Conservation (phyloP, 2,329 filamentous ascomycete species). For the Coniochaeta sp. region DNA sequence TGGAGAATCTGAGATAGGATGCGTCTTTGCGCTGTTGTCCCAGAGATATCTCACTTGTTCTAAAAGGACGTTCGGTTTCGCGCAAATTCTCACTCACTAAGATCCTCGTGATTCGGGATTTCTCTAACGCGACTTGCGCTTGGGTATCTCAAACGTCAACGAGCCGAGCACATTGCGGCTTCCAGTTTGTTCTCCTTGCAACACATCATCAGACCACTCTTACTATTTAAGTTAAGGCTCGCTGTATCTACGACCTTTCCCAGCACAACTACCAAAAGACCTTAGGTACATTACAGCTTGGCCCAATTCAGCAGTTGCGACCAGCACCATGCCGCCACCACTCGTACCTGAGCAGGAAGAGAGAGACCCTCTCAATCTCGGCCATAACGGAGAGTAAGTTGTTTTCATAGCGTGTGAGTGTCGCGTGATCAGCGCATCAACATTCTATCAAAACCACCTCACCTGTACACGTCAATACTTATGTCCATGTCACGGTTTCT, state of each 20-base stretch:
- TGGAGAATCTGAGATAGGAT: background rate
- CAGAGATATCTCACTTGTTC: no score
- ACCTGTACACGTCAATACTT: no score
- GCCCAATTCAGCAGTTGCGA: background rate
- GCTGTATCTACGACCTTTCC: background rate
- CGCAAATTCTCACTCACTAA: background rate
- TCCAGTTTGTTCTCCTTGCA: no score
- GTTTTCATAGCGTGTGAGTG: background rate
- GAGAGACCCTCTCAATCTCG: background rate
- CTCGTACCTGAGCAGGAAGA: background rate
- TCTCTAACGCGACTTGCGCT: background rate
- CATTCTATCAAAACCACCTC: background rate
- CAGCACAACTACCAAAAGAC: no score
- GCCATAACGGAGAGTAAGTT: background rate
- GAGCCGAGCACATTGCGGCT: background rate
- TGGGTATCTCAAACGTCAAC: background rate
- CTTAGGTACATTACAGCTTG: no score
- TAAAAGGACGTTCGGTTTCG: background rate
- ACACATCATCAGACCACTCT: no score
- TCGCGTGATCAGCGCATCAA: background rate
- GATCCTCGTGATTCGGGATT: background rate
- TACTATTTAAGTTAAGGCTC: background rate
- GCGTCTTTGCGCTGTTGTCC: background rate
- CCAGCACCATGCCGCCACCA: background rate
- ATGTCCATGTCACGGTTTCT: background rate